These are phyloP conservation scores for Rhazya stricta DNA, from an alignment of 257 asterid species.

Conservation along the genomic window DNA sequence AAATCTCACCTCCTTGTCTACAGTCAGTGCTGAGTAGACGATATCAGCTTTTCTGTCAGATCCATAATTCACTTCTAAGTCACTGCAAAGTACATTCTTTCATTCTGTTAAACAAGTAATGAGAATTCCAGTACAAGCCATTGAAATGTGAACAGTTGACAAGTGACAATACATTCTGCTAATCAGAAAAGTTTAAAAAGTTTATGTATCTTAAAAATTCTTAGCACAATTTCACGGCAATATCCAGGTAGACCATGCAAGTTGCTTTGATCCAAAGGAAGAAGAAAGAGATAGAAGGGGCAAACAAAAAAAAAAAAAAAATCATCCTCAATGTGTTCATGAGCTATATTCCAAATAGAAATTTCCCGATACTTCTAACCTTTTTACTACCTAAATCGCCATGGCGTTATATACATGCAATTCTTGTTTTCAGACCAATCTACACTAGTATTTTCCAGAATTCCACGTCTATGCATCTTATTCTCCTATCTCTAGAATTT, in stretches of 20 bases:
- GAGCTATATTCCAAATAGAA: neutral
- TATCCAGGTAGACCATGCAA: neutral
- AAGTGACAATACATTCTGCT: neutral
- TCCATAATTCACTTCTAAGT: slow-evolving; percentile 73
- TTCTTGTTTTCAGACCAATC: neutral
- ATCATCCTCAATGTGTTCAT: neutral
- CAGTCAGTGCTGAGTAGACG: slow-evolving; percentile 60
- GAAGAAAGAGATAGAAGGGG: too few species aligned
- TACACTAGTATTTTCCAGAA: too few species aligned
- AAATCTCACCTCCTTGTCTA: slow-evolving; percentile 73
- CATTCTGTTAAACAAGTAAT: neutral
- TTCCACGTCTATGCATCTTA: neutral
- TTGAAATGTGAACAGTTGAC: neutral
- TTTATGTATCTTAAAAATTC: too few species aligned
- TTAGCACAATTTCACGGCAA: neutral
- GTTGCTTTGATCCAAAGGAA: neutral
- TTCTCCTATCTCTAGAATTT: neutral
- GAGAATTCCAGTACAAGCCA: neutral
- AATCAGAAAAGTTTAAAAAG: neutral
- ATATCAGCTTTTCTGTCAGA: slow-evolving; percentile 61
- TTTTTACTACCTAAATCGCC: neutral
- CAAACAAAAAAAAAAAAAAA: neutral
- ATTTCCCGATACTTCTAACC: neutral
- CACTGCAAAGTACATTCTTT: slow-evolving; percentile 35
- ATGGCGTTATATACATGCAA: neutral